Conservation (phyloP, 208 protist species). For the Crithidia fasciculata region DNA sequence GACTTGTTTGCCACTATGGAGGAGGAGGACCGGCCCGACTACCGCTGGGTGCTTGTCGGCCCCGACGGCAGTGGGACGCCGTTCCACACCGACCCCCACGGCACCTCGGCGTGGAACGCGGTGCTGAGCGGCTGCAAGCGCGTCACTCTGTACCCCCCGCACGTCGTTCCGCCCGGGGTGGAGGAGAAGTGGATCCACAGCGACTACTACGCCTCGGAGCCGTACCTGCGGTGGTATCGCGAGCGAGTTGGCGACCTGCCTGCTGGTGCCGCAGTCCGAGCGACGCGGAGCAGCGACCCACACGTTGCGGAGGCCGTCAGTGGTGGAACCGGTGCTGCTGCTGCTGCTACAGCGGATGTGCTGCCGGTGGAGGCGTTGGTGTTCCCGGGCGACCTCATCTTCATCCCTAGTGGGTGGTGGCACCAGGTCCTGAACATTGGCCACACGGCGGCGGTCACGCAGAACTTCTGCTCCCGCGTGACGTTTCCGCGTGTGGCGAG, state of each 20-base stretch:
- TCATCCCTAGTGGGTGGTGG: constrained; percentile 58
- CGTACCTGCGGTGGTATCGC: constrained; percentile 46
- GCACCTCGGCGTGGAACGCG: constrained; percentile 50
- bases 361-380: constrained; percentile 39
- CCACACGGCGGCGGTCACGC: constrained; percentile 47
- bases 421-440: constrained; percentile 56
- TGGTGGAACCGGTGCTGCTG: neutral
- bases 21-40: constrained; percentile 49
- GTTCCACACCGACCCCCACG: constrained; percentile 54
- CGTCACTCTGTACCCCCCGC: constrained; percentile 48
- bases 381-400: constrained; percentile 45
- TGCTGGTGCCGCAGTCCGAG: neutral
- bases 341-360: no score
- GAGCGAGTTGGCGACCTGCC: constrained; percentile 1
- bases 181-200: constrained; percentile 40
- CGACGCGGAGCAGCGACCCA: no score
- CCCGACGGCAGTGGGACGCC: constrained; percentile 43
- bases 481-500: constrained; percentile 44
- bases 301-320: neutral
- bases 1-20: constrained; percentile 44
- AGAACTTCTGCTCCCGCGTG: constrained; percentile 39
- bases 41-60: constrained; percentile 46
- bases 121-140: constrained; percentile 45
- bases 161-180: constrained; percentile 44
- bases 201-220: constrained; percentile 53